phyloP scores from a whole-genome alignment of 2,329 filamentous ascomycete genomes.

The Arthrobotrys pseudoclavata region DNA sequence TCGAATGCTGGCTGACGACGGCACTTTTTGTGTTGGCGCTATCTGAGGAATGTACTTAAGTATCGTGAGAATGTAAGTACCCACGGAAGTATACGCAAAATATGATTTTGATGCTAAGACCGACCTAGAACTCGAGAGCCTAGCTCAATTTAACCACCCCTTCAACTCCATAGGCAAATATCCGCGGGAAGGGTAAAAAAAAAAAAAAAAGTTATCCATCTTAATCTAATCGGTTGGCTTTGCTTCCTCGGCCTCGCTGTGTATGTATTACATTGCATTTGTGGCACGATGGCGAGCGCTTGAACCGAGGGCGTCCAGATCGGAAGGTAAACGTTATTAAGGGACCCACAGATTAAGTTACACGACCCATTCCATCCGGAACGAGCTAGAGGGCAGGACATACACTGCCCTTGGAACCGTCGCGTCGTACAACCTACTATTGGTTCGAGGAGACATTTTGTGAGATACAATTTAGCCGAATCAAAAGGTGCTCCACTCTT shows the following conservation, averaged over 20 bases:
- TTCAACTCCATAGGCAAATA: background rate
- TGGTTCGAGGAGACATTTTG: background rate
- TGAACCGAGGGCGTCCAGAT: background rate
- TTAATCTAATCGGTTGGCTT: background rate
- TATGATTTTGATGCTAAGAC: background rate
- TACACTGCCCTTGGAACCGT: background rate
- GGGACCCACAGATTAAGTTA: slow-evolving; percentile 17
- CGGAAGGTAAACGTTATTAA: slow-evolving; percentile 6
- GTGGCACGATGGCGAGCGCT: background rate
- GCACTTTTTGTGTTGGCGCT: background rate
- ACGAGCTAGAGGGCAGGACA: background rate
- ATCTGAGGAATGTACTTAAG: background rate
- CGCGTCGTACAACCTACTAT: background rate
- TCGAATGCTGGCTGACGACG: background rate
- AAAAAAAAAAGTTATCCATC: background rate
- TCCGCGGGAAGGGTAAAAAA: background rate
- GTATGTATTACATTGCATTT: background rate
- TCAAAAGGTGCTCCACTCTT: background rate
- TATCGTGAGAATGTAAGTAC: background rate
- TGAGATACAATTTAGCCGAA: background rate
- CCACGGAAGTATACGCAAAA: background rate
- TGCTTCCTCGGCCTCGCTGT: background rate
- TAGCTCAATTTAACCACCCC: background rate
- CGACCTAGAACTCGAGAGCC: background rate
- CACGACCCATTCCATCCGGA: slow-evolving; percentile 30